Evolutionary conservation across 768 basidiomycete genomes (phyloP).

Genomic region (Tremella mesenterica): DNA sequence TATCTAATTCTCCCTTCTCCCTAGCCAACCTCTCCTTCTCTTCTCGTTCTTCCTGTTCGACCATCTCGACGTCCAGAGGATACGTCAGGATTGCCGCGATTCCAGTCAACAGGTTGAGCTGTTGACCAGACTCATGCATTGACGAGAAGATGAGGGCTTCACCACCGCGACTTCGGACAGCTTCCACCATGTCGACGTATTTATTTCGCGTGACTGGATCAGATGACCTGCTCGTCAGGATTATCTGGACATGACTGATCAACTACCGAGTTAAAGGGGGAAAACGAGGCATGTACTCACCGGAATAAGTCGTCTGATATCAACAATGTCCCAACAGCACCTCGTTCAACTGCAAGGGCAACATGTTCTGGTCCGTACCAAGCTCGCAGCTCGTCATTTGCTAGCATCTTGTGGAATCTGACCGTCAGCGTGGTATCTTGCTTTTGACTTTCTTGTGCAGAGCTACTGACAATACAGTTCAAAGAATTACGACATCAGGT

Average conservation of each 20-base stretch:
- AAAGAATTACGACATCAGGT: too few species aligned
- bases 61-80: constrained; percentile 88
- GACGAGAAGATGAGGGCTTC: constrained; percentile 96
- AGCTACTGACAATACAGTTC: too few species aligned
- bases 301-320: constrained; percentile 94
- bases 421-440: background rate
- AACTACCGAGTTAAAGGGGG: background rate
- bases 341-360: constrained; percentile 76
- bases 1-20: constrained; percentile 25
- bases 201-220: constrained; percentile 67
- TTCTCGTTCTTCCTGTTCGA: constrained; percentile 82
- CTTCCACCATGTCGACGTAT: constrained; percentile 81
- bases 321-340: constrained; percentile 84
- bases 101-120: constrained; percentile 90
- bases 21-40: constrained; percentile 46
- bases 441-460: background rate
- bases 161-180: constrained; percentile 75
- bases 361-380: constrained; percentile 99
- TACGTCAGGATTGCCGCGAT: constrained; percentile 93
- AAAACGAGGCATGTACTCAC: constrained; percentile 46
- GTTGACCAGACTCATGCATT: constrained; percentile 99
- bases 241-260: background rate
- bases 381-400: constrained; percentile 83
- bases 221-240: constrained; percentile 55
- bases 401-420: constrained; percentile 98